A percentile compares a stretch with the other conserved stretches of the same genome.
Evolutionary conservation across 1,284 basidiomycete species (phyloP).

Genomic region (Lentinula novae-zelandiae): DNA sequence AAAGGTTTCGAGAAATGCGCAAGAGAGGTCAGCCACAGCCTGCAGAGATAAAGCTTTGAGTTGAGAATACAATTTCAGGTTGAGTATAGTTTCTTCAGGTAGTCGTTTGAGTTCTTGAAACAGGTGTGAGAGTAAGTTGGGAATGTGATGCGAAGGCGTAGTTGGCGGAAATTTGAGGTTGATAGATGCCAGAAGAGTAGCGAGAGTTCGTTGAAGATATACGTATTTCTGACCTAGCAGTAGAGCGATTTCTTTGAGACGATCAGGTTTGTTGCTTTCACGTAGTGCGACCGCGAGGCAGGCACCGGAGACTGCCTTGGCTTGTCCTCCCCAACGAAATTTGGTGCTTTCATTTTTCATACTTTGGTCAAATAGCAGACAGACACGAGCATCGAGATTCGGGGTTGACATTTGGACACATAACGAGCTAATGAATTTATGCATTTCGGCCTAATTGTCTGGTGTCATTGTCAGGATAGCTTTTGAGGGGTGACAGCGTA

Average conservation of each 20-base stretch:
- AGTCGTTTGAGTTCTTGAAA: conserved; percentile 39
- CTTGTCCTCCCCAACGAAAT: not conserved
- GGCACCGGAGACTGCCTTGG: not conserved
- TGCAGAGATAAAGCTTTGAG: conserved; percentile 41
- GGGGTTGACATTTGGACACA: not conserved
- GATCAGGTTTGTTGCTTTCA: not conserved
- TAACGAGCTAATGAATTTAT: not conserved
- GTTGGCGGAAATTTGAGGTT: conserved; percentile 42
- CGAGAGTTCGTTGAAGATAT: conserved; percentile 53
- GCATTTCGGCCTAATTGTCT: not conserved
- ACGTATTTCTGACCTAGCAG: conserved; percentile 51
- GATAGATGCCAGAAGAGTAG: conserved; percentile 44
- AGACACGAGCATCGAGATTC: not conserved
- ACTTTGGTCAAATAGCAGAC: not conserved
- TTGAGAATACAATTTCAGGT: conserved; percentile 32
- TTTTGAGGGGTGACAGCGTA: not conserved
- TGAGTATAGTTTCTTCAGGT: conserved; percentile 28
- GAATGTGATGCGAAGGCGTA: conserved; percentile 28
- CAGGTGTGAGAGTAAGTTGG: conserved; percentile 25
- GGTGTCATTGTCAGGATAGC: not conserved
- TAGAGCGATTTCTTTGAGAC: conserved; percentile 44
- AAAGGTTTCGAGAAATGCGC: conserved; percentile 41
- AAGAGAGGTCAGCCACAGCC: conserved; percentile 49
- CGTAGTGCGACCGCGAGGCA: not conserved
- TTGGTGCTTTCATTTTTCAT: not conserved